phyloP scores from a whole-genome alignment of 768 basidiomycete genomes.

The Mycena pura region DNA sequence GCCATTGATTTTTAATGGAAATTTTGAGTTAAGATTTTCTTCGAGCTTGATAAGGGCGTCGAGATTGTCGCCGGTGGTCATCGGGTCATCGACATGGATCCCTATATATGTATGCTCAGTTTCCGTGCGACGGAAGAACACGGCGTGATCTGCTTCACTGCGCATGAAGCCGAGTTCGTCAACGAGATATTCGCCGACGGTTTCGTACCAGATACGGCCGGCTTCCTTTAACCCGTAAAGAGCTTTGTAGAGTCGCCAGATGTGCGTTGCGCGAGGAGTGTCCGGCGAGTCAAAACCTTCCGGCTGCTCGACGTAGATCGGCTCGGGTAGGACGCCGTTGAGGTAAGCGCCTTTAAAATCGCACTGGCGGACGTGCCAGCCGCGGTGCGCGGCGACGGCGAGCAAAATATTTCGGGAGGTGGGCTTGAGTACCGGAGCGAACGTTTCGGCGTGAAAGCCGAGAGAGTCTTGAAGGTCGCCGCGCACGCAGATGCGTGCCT shows the following conservation, averaged over 20 bases:
- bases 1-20: conserved; percentile 11
- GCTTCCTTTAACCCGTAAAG: conserved; percentile 35
- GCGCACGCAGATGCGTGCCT: conserved; percentile 43
- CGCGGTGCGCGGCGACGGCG: conserved; percentile 33
- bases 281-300: conserved; percentile 25
- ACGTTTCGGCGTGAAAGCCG: conserved; percentile 45
- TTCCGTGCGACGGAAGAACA: conserved; percentile 2
- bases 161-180: conserved; percentile 5
- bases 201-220: conserved; percentile 29
- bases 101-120: neutral
- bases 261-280: conserved; percentile 5
- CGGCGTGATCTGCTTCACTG: conserved; percentile 9
- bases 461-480: conserved; percentile 46
- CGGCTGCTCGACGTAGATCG: conserved; percentile 44
- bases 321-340: conserved; percentile 23
- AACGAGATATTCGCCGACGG: neutral
- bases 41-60: conserved; percentile 4
- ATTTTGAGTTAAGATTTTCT: too few species aligned
- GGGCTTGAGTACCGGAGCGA: conserved; percentile 33
- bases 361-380: conserved; percentile 38
- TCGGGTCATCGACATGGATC: conserved; percentile 8
- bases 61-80: neutral
- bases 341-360: conserved; percentile 18
- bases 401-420: conserved; percentile 30
- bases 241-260: conserved; percentile 29